Evolutionary conservation across 2,329 filamentous ascomycete genomes (phyloP).

Genomic region (Ophiosphaerella korrae): DNA sequence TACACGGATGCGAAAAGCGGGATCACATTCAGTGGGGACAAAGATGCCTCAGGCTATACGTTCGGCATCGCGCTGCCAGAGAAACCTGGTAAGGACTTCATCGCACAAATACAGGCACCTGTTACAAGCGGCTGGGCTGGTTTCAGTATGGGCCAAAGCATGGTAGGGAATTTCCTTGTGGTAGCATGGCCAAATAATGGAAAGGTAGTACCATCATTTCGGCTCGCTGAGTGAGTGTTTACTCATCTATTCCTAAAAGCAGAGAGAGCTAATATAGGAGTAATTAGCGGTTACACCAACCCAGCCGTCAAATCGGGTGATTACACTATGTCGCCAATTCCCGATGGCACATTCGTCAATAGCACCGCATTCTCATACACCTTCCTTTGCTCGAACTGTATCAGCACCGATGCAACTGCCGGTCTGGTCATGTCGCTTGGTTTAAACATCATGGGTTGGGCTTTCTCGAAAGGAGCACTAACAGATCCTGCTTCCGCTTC

Average conservation of each 20-base stretch:
- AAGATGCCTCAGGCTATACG: conserved; percentile 49
- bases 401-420: conserved; percentile 27
- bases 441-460: conserved; percentile 41
- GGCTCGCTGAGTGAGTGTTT: conserved; percentile 43
- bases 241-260: not conserved
- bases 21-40: conserved; percentile 40
- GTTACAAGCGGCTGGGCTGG: conserved; percentile 59
- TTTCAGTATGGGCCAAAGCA: conserved; percentile 55
- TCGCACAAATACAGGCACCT: conserved; percentile 55
- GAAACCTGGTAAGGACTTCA: conserved; percentile 57
- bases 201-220: conserved; percentile 54
- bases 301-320: conserved; percentile 53
- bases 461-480: conserved; percentile 30
- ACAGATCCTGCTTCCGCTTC: conserved; percentile 30
- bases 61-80: conserved; percentile 60
- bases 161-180: conserved; percentile 58
- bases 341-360: conserved; percentile 59
- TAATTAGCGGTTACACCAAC: conserved; percentile 56
- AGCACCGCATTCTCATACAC: conserved; percentile 61
- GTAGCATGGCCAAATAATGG: conserved; percentile 59
- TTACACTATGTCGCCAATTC: conserved; percentile 53
- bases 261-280: not conserved
- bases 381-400: conserved; percentile 56
- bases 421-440: conserved; percentile 27
- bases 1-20: conserved; percentile 41